Conservation (phyloP, 2,329 filamentous ascomycete genomes). For the Herpotrichia juniperi region DNA sequence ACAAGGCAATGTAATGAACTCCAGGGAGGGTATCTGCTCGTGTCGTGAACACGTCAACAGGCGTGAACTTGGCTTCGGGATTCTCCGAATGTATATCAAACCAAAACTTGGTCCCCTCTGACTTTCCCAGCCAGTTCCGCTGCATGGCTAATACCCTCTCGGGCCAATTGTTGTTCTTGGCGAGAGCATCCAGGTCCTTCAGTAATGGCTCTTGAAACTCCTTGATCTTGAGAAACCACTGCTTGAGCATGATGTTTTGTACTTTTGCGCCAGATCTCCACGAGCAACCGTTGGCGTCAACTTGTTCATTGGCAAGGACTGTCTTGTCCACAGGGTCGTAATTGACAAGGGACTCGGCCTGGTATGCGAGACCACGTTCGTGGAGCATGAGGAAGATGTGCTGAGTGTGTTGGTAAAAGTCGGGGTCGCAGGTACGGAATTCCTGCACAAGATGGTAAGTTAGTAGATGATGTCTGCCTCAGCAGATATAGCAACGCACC, state of each 20-base stretch:
- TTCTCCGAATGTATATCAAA: constrained; percentile 64
- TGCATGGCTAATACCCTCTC: constrained; percentile 84
- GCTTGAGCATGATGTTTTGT: constrained; percentile 77
- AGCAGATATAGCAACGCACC: constrained; percentile 55
- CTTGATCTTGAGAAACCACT: constrained; percentile 91
- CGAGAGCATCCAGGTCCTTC: constrained; percentile 70
- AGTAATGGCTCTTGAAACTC: constrained; percentile 76
- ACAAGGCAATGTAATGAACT: constrained; percentile 82
- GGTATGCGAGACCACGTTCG: constrained; percentile 78
- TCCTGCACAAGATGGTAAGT: constrained; percentile 61
- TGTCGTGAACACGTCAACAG: constrained; percentile 80
- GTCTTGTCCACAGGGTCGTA: constrained; percentile 90
- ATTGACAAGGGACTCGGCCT: constrained; percentile 83
- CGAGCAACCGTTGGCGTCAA: constrained; percentile 82
- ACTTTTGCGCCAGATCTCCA: constrained; percentile 89
- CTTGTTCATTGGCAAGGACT: constrained; percentile 90
- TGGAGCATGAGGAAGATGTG: constrained; percentile 80
- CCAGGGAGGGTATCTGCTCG: constrained; percentile 86
- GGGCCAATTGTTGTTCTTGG: constrained; percentile 73
- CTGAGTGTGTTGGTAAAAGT: constrained; percentile 90
- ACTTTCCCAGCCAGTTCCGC: constrained; percentile 86
- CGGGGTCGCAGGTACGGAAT: constrained; percentile 80
- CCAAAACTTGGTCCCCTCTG: constrained; percentile 72
- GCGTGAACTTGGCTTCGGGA: constrained; percentile 47
- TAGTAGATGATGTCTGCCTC: constrained; percentile 24